phyloP scores from a whole-genome alignment of 2,329 filamentous ascomycete species.

The Talaromyces piceae region DNA sequence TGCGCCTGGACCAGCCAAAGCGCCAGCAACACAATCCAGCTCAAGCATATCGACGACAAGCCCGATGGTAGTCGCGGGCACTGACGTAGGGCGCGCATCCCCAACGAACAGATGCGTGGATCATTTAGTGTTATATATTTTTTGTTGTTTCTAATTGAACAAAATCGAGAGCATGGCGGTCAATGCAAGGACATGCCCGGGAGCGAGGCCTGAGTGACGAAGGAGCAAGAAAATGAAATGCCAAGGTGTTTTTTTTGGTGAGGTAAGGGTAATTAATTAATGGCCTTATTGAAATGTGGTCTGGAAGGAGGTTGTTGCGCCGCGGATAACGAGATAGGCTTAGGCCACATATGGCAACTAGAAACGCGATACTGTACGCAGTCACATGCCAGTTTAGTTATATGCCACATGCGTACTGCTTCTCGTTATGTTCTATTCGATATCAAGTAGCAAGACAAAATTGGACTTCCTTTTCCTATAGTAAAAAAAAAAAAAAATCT shows the following conservation, averaged over 20 bases:
- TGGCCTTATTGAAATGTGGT: background rate
- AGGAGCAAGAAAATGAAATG: background rate
- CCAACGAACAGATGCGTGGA: constrained; percentile 16
- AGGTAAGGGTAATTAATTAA: background rate
- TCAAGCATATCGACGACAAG: constrained; percentile 25
- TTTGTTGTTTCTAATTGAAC: background rate
- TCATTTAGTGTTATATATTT: too few species aligned
- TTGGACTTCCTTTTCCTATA: too few species aligned
- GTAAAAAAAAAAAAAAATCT: too few species aligned
- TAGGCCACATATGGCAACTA: background rate
- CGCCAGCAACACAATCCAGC: constrained; percentile 23
- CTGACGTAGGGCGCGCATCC: constrained; percentile 37
- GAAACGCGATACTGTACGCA: background rate
- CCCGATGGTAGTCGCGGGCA: constrained; percentile 27
- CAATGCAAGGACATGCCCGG: background rate
- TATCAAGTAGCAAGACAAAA: too few species aligned
- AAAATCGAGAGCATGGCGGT: background rate
- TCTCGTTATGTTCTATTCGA: too few species aligned
- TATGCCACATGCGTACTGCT: too few species aligned
- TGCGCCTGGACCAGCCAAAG: constrained; percentile 24
- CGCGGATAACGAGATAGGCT: background rate
- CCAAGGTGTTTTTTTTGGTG: too few species aligned
- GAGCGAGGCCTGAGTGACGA: background rate
- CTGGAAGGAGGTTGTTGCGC: background rate
- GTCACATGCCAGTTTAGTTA: too few species aligned